Evolutionary conservation across 371 early-diverging fungal species (phyloP).

Genomic region (Synchytrium microbalum): DNA sequence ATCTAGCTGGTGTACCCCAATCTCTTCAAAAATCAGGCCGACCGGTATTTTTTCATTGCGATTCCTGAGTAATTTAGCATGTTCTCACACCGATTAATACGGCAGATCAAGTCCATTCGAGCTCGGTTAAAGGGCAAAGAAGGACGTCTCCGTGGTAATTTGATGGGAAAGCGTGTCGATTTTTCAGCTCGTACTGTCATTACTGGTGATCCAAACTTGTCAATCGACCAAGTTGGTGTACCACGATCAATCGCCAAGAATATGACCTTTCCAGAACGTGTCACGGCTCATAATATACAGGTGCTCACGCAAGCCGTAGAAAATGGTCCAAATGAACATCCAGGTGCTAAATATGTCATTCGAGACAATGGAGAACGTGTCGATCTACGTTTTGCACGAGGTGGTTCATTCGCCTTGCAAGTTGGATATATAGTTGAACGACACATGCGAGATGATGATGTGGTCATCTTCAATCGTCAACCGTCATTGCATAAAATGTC

Average conservation of each 20-base stretch:
- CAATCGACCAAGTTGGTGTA: conserved; percentile 98
- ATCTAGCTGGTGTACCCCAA: conserved; percentile 95
- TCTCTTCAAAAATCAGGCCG: conserved; percentile 95
- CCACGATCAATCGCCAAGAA: conserved; percentile 97
- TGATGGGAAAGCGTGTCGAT: conserved; percentile 99
- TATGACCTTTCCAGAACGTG: conserved; percentile 97
- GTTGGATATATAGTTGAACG: conserved; percentile 95
- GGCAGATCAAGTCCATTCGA: conserved; percentile 87
- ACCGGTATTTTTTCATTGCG: conserved; percentile 57
- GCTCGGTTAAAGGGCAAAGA: conserved; percentile 99
- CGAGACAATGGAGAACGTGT: conserved; percentile 96
- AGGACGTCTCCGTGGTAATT: conserved; percentile 97
- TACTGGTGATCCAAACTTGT: conserved; percentile 98
- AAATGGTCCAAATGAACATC: conserved; percentile 95
- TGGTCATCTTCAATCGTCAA: conserved; percentile 99
- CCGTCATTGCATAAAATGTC: conserved; percentile 99
- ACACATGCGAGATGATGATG: conserved; percentile 94
- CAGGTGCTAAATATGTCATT: conserved; percentile 99
- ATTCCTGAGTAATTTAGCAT: conserved; percentile 9
- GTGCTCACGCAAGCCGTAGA: conserved; percentile 82
- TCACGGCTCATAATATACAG: conserved; percentile 97
- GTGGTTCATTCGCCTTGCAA: conserved; percentile 84
- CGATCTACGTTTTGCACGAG: conserved; percentile 88
- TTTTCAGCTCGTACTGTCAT: conserved; percentile 99
- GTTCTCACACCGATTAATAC: conserved; percentile 7